phyloP scores from a whole-genome alignment of 1,139 yeast species.

The Geotrichum restrictum region DNA sequence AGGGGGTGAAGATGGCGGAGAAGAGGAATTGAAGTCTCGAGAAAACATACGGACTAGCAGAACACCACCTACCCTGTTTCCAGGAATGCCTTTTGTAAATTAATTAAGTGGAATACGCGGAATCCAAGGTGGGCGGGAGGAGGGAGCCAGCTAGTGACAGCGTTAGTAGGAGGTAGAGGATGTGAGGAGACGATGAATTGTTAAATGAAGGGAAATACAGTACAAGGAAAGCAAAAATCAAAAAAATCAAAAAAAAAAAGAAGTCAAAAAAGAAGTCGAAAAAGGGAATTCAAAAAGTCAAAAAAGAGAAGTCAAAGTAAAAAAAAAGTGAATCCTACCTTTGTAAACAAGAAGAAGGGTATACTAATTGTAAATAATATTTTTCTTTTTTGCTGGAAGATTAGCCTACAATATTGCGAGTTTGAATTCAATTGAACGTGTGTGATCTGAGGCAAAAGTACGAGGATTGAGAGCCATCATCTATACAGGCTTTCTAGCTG shows the following conservation, averaged over 20 bases:
- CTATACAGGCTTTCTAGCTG: neutral
- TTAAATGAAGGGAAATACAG: neutral
- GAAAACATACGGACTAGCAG: slow-evolving; percentile 11
- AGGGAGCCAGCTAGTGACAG: neutral
- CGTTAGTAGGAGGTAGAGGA: neutral
- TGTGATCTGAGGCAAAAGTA: neutral
- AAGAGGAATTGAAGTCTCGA: slow-evolving; percentile 8
- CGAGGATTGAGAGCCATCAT: neutral
- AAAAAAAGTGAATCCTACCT: no score
- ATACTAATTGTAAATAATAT: neutral
- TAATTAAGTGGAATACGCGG: neutral
- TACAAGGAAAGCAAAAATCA: neutral
- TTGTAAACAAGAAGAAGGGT: neutral
- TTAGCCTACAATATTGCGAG: neutral
- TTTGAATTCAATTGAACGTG: neutral
- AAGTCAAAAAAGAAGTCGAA: no score
- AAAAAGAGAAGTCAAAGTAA: no score
- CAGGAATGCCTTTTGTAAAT: neutral
- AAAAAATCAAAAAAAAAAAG: no score
- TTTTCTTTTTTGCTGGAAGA: slow-evolving; percentile 1
- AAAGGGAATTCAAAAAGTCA: no score
- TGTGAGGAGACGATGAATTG: neutral
- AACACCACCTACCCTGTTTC: slow-evolving; percentile 2
- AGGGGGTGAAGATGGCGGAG: slow-evolving; percentile 9
- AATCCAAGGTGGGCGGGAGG: neutral